Percentiles rank a stretch among this genome's conserved stretches.
phyloP scores from a whole-genome alignment of 176 grass and related monocot species.

The Guadua angustifolia region DNA sequence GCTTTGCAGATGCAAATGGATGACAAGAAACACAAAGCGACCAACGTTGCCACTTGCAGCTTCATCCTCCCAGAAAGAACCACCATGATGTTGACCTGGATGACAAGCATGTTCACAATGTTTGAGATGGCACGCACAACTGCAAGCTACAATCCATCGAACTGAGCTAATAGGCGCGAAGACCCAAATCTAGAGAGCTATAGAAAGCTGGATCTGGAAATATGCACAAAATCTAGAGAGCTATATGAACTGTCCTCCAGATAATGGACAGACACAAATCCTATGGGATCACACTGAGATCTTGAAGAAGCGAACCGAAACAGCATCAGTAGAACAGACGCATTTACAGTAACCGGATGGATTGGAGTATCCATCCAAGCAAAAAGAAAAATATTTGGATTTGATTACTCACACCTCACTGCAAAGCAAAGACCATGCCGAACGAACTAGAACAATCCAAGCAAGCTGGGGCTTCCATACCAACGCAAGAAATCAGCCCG shows the following conservation, averaged over 20 bases:
- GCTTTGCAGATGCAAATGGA: slow-evolving; percentile 49
- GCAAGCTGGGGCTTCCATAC: not conserved
- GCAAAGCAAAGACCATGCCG: not conserved
- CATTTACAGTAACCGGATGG: not conserved
- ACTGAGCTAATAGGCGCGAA: not conserved
- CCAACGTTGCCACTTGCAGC: slow-evolving; percentile 37
- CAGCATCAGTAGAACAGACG: not conserved
- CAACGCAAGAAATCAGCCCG: not conserved
- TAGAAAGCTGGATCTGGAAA: slow-evolving; percentile 17
- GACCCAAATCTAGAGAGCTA: not conserved
- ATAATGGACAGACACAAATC: no score
- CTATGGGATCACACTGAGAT: not conserved
- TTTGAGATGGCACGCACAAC: slow-evolving; percentile 34
- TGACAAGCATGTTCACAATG: slow-evolving; percentile 26
- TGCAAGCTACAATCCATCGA: not conserved
- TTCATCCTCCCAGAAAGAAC: slow-evolving; percentile 24
- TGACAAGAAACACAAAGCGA: slow-evolving; percentile 51
- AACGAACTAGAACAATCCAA: not conserved
- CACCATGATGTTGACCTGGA: slow-evolving; percentile 61
- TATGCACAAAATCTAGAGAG: not conserved
- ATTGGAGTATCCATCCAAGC: not conserved
- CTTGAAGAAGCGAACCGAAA: not conserved
- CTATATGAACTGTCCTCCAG: not conserved
- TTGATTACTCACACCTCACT: not conserved
- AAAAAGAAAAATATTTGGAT: not conserved